These are phyloP conservation scores for Cyanodermella asteris DNA, from an alignment of 2,329 filamentous ascomycete genomes.

Conservation along the genomic window DNA sequence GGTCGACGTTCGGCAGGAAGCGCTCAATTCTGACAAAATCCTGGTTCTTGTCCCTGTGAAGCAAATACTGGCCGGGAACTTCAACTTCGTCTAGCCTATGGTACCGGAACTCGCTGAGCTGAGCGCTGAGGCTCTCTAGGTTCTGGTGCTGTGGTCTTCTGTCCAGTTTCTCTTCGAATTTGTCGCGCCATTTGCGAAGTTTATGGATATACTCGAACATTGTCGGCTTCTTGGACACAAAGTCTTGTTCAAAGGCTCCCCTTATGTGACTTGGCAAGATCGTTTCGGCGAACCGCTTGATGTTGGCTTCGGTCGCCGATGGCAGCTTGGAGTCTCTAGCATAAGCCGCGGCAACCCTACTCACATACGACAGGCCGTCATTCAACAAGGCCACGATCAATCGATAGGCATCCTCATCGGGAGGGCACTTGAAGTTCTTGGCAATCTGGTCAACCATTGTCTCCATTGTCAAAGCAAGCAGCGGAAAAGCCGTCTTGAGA, in stretches of 20 bases:
- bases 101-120: constrained; percentile 90
- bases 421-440: constrained; percentile 97
- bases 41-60: constrained; percentile 97
- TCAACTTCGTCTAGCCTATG: constrained; percentile 98
- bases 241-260: constrained; percentile 92
- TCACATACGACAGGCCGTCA: constrained; percentile 82
- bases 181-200: constrained; percentile 82
- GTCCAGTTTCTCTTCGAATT: constrained; percentile 94
- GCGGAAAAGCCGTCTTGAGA: constrained; percentile 88
- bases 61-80: constrained; percentile 85
- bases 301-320: constrained; percentile 78
- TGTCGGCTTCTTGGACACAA: constrained; percentile 82
- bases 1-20: constrained; percentile 83
- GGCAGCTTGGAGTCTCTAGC: constrained; percentile 83
- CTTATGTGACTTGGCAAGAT: constrained; percentile 88
- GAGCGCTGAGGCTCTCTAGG: constrained; percentile 69
- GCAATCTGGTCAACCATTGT: constrained; percentile 98
- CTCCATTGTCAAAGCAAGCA: constrained; percentile 94
- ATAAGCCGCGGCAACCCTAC: constrained; percentile 66
- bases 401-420: constrained; percentile 91
- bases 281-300: constrained; percentile 87
- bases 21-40: constrained; percentile 95
- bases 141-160: constrained; percentile 50
- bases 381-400: constrained; percentile 95
- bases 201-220: constrained; percentile 99